These are phyloP conservation scores for Elsinoe necatrix DNA, from an alignment of 2,329 filamentous ascomycete genomes.

Conservation along the genomic window DNA sequence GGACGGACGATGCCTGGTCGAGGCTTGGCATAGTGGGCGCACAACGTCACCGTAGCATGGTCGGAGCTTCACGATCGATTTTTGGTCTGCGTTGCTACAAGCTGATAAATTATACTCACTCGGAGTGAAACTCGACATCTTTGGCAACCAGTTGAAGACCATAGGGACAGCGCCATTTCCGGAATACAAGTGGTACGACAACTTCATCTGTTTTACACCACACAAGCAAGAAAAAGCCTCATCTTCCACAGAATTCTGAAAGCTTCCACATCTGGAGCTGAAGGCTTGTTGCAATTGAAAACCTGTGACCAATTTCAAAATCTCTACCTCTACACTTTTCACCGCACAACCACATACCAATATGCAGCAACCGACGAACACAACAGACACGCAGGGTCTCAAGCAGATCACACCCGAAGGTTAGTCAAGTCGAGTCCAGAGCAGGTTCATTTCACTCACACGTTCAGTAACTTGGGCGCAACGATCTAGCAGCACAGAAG, in stretches of 20 bases:
- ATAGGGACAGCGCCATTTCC: too few relatives aligned
- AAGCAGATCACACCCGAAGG: slow-evolving; percentile 32
- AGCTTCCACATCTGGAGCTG: slow-evolving; percentile 15
- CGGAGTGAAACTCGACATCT: too few relatives aligned
- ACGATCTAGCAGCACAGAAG: slow-evolving; percentile 72
- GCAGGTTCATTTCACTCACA: slow-evolving; percentile 18
- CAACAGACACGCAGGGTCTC: slow-evolving; percentile 28
- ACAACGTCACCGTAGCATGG: neutral
- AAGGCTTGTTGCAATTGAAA: neutral
- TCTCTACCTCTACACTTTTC: neutral
- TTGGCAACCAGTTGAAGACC: too few relatives aligned
- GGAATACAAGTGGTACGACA: neutral
- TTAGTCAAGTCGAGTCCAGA: slow-evolving; percentile 18
- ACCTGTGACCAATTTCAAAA: neutral
- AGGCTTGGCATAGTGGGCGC: neutral
- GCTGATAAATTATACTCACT: too few relatives aligned
- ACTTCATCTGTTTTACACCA: neutral
- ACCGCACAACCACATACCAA: slow-evolving; percentile 2
- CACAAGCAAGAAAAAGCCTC: neutral
- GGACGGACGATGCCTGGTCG: neutral
- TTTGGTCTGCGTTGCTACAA: neutral
- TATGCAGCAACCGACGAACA: slow-evolving; percentile 29
- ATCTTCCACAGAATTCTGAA: slow-evolving; percentile 17
- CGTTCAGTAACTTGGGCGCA: slow-evolving; percentile 88
- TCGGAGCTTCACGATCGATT: neutral